Evolutionary conservation across 2,329 filamentous ascomycete species (phyloP).

Genomic region (Cladophialophora carrionii): DNA sequence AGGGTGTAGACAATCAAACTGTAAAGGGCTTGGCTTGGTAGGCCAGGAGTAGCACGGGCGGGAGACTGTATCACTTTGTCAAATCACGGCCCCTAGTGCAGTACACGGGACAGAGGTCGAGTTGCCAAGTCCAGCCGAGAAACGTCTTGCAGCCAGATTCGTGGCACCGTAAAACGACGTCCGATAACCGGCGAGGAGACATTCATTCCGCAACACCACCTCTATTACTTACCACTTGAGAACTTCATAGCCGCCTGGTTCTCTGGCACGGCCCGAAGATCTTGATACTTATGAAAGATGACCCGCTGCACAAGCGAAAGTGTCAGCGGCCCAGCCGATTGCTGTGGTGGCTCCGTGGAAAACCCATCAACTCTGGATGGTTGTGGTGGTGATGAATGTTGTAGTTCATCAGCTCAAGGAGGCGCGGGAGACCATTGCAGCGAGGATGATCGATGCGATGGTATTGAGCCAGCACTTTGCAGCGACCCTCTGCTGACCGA

Average conservation of each 20-base stretch:
- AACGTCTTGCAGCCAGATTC: not conserved
- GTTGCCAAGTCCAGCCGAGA: not conserved
- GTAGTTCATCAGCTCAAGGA: not conserved
- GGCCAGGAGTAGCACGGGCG: too few species aligned
- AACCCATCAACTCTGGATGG: not conserved
- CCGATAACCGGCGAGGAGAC: not conserved
- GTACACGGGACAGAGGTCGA: not conserved
- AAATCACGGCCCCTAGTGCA: not conserved
- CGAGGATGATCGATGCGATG: conserved; percentile 27
- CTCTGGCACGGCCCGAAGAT: not conserved
- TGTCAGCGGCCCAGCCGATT: not conserved
- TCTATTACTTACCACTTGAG: not conserved
- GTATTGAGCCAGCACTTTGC: conserved; percentile 5
- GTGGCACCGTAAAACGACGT: not conserved
- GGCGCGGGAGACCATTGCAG: conserved; percentile 12
- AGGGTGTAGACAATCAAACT: too few species aligned
- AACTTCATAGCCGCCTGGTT: not conserved
- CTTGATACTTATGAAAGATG: not conserved
- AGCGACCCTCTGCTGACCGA: conserved; percentile 10
- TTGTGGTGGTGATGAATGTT: not conserved
- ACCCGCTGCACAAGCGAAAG: not conserved
- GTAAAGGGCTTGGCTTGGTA: too few species aligned
- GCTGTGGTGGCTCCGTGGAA: conserved; percentile 1
- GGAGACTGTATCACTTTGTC: too few species aligned
- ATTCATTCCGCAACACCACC: not conserved